A percentile compares a stretch with the other conserved stretches of the same genome.
phyloP scores from a whole-genome alignment of 2,329 filamentous ascomycete species.

The Alternaria postmessia region DNA sequence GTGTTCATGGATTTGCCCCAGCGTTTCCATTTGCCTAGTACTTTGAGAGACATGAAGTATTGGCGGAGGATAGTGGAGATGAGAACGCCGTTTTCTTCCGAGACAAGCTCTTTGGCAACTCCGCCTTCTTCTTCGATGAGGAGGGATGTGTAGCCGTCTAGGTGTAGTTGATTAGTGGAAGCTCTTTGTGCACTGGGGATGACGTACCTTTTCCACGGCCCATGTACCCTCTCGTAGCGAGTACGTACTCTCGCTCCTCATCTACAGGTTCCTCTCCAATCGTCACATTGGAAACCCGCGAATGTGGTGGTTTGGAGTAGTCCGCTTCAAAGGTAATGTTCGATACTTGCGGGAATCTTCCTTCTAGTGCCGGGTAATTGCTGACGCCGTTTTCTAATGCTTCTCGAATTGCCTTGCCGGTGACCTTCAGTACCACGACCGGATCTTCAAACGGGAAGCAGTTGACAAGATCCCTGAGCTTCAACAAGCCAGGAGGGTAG shows the following conservation, averaged over 20 bases:
- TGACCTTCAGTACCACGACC: conserved; percentile 77
- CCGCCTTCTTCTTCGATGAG: conserved; percentile 81
- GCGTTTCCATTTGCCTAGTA: conserved; percentile 79
- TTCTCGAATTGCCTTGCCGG: conserved; percentile 75
- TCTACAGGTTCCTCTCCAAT: conserved; percentile 71
- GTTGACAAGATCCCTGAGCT: conserved; percentile 82
- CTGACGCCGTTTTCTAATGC: conserved; percentile 86
- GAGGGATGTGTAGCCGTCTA: conserved; percentile 79
- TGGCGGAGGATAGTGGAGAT: conserved; percentile 87
- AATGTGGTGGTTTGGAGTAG: conserved; percentile 65
- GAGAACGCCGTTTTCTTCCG: conserved; percentile 77
- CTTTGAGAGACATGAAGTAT: conserved; percentile 87
- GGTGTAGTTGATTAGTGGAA: conserved; percentile 7
- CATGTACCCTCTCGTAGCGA: conserved; percentile 90
- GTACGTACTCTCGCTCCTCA: conserved; percentile 69
- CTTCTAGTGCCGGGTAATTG: conserved; percentile 83
- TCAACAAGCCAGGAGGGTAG: conserved; percentile 80
- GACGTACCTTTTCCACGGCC: conserved; percentile 71
- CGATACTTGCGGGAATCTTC: conserved; percentile 83
- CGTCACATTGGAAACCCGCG: conserved; percentile 69
- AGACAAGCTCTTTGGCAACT: conserved; percentile 77
- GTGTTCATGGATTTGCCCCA: conserved; percentile 69
- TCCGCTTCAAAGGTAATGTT: conserved; percentile 82
- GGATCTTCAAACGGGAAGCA: conserved; percentile 95
- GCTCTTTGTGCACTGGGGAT: not conserved